Base-by-base conservation (phyloP, 345 rosid species). In the Reutealis trisperma region DNA sequence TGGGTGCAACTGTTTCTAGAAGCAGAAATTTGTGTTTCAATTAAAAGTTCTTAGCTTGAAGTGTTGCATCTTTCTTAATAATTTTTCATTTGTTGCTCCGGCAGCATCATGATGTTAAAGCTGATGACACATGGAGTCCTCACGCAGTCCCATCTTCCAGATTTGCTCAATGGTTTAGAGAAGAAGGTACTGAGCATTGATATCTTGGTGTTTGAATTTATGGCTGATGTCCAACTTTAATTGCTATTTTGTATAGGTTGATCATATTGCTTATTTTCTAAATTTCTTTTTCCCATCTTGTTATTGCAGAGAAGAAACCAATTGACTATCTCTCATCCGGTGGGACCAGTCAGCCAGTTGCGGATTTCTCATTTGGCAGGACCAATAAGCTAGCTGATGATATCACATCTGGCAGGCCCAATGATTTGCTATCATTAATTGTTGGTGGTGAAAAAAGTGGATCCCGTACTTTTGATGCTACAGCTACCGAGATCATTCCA, bases 151-250 rank as follows among this genome's bases (percentile, higher is more conserved):
- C 87, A 51, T 92, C 97, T 83, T 96, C 99, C 73, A 96, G 88
- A 85, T 96, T 96, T 77, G 95, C 95, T 68, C 90, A 83, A 77
- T 90, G 93, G 87, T 96, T 96, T 87, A 76, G 84, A 68, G 97
- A 96, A 87, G 97, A 90, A 86, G 99, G 99, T 96, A 81, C 77
- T 42, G 22, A 57, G 60, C 47, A 42, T 67, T 63, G 58, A 62
- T 74, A 63, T 72, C 60, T 75, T 59, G 62, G 54, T 54, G 37
- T 34, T 69, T 67, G 12, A 24, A 1, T 7, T 52, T 79, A 61
- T 61, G 18, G 21, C 24, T 63, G 55, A 51, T 30, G 49, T 37
- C 41, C 41, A 37, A 37, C 41, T 37, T 37, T 37, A 37, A 37
- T 8, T 65, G 69, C 37, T 61, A 19, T 37, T 61, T 61, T 14